A percentile compares a stretch with the other conserved stretches of the same genome.
phyloP scores from a whole-genome alignment of 805 yeast genomes.

The Starmerella bombi region DNA sequence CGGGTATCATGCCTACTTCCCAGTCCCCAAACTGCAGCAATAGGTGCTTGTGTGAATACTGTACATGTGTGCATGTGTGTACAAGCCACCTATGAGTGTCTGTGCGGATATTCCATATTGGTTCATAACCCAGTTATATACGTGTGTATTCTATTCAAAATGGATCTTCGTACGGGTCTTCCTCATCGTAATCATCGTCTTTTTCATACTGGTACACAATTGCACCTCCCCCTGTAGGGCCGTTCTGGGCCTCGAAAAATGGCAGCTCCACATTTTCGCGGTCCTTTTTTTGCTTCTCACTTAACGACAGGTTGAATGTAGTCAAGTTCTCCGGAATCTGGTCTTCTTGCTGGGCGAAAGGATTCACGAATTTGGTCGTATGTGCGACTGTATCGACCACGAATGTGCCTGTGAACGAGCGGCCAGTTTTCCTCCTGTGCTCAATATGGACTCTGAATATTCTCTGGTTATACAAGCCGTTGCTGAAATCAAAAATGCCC shows the following conservation, averaged over 20 bases:
- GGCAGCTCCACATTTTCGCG: conserved; percentile 82
- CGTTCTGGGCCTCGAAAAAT: conserved; percentile 72
- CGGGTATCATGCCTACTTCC: conserved; percentile 38
- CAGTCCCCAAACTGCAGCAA: conserved; percentile 27
- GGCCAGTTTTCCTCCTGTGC: conserved; percentile 74
- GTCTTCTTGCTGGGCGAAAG: conserved; percentile 22
- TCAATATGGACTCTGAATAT: conserved; percentile 40
- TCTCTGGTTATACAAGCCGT: conserved; percentile 33
- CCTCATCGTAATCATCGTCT: conserved; percentile 96
- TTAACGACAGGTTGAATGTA: conserved; percentile 73
- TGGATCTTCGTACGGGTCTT: conserved; percentile 95
- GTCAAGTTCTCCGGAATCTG: conserved; percentile 56
- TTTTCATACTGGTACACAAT: conserved; percentile 91
- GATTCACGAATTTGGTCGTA: conserved; percentile 33
- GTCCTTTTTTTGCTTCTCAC: conserved; percentile 60
- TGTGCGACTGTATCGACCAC: conserved; percentile 32
- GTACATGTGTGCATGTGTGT: too few species aligned
- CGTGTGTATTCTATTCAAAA: conserved; percentile 35
- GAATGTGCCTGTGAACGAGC: conserved; percentile 48
- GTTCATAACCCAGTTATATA: neutral
- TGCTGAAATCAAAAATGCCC: conserved; percentile 20
- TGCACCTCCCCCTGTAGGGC: conserved; percentile 62
- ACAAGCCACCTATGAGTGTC: too few species aligned
- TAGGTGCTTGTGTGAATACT: too few species aligned
- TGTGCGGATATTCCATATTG: too few species aligned